Conservation (phyloP, 2,329 filamentous ascomycete genomes). For the Alternaria rosae region DNA sequence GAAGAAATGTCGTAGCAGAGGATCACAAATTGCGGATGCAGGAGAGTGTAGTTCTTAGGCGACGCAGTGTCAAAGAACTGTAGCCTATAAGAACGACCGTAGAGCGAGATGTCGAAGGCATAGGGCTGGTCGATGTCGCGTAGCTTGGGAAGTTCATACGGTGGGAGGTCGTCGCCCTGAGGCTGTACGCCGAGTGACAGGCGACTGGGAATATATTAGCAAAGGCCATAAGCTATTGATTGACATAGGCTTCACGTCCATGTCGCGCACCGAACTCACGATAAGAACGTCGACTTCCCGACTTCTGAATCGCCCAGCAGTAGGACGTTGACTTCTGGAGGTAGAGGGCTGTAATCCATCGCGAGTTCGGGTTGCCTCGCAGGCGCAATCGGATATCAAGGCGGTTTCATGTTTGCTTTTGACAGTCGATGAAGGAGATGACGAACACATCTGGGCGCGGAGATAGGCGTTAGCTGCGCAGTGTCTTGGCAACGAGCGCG, state of each 20-base stretch:
- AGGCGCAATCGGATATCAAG: constrained; percentile 7
- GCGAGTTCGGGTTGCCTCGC: background rate
- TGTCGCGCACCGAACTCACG: constrained; percentile 54
- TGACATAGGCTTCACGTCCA: background rate
- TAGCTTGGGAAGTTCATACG: constrained; percentile 53
- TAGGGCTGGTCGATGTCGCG: constrained; percentile 66
- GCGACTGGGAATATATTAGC: constrained; percentile 28
- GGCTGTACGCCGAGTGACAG: constrained; percentile 43
- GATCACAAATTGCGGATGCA: constrained; percentile 63
- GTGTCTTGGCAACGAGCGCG: constrained; percentile 6
- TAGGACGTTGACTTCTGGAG: constrained; percentile 56
- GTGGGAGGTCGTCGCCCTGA: constrained; percentile 37
- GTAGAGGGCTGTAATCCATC: constrained; percentile 29
- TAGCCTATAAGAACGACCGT: constrained; percentile 62
- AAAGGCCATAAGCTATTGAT: background rate
- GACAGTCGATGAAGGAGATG: background rate
- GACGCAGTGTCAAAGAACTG: constrained; percentile 65
- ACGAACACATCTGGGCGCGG: constrained; percentile 6
- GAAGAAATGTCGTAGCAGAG: constrained; percentile 66
- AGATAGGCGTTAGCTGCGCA: constrained; percentile 14
- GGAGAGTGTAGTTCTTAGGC: constrained; percentile 64
- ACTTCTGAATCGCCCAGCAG: constrained; percentile 66
- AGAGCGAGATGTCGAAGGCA: constrained; percentile 65
- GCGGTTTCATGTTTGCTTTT: constrained; percentile 23
- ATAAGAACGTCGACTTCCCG: constrained; percentile 69